Evolutionary conservation across 495 filamentous ascomycete species (phyloP).

Genomic region (Tuber aestivum): DNA sequence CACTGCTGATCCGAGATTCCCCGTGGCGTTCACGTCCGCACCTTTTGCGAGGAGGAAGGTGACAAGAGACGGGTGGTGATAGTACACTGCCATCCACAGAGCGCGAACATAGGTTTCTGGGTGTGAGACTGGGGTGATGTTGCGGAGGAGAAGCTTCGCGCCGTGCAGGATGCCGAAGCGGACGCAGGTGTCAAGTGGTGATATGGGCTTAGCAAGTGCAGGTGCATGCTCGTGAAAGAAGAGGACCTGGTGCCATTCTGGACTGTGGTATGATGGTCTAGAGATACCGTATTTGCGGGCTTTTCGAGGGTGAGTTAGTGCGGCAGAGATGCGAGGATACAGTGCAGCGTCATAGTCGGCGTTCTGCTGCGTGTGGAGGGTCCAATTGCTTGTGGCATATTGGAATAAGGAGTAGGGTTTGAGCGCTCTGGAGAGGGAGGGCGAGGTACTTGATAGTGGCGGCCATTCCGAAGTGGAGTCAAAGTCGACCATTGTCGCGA

Average conservation of each 20-base stretch:
- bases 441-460: neutral
- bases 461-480: neutral
- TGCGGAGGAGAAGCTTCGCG: neutral
- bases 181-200: neutral
- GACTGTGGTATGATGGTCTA: neutral
- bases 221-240: neutral
- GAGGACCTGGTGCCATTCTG: slow-evolving; percentile 1
- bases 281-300: neutral
- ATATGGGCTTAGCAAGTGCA: neutral
- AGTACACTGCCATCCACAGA: neutral
- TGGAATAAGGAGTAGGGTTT: neutral
- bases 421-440: neutral
- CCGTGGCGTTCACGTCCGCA: neutral
- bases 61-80: neutral
- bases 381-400: neutral
- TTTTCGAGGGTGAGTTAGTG: neutral
- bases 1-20: neutral
- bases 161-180: slow-evolving; percentile 1
- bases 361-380: neutral
- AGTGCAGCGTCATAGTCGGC: neutral
- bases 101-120: neutral
- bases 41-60: neutral
- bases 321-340: neutral
- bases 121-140: neutral
- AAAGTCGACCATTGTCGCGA: neutral